Conservation (phyloP, 2,329 filamentous ascomycete species). For the Fusarium mangiferae region DNA sequence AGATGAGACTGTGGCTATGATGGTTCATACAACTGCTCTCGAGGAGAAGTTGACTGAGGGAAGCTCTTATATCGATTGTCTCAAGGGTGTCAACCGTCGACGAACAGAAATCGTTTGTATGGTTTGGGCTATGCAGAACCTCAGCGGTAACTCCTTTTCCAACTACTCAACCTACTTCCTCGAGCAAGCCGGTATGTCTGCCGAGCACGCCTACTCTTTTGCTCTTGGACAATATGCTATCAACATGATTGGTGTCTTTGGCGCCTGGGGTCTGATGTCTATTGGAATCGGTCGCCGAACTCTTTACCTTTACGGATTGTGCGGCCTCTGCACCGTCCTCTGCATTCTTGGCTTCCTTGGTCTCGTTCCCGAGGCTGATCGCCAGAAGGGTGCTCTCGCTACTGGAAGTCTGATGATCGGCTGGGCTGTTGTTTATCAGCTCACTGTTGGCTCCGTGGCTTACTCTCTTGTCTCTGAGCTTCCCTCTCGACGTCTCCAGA, state of each 20-base stretch:
- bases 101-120: slow-evolving; percentile 78
- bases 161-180: slow-evolving; percentile 74
- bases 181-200: slow-evolving; percentile 66
- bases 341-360: slow-evolving; percentile 86
- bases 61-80: slow-evolving; percentile 83
- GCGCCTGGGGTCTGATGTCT: slow-evolving; percentile 84
- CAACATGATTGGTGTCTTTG: slow-evolving; percentile 84
- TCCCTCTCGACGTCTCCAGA: slow-evolving; percentile 82
- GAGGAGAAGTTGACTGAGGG: slow-evolving; percentile 80
- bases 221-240: slow-evolving; percentile 73
- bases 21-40: slow-evolving; percentile 86
- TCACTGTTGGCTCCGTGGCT: slow-evolving; percentile 88
- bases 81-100: slow-evolving; percentile 80
- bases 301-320: slow-evolving; percentile 80
- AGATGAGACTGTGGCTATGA: slow-evolving; percentile 90
- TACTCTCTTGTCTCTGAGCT: slow-evolving; percentile 90
- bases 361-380: slow-evolving; percentile 71
- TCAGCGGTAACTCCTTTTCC: slow-evolving; percentile 71
- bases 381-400: slow-evolving; percentile 72
- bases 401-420: slow-evolving; percentile 85
- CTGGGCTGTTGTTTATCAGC: slow-evolving; percentile 85
- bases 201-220: slow-evolving; percentile 63
- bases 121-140: slow-evolving; percentile 72
- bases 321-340: slow-evolving; percentile 79
- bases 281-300: slow-evolving; percentile 77